Percentiles rank a stretch among this genome's conserved stretches.
These are phyloP conservation scores for Phragmites australis DNA, from an alignment of 176 grass and related monocot species.

Conservation along the genomic window DNA sequence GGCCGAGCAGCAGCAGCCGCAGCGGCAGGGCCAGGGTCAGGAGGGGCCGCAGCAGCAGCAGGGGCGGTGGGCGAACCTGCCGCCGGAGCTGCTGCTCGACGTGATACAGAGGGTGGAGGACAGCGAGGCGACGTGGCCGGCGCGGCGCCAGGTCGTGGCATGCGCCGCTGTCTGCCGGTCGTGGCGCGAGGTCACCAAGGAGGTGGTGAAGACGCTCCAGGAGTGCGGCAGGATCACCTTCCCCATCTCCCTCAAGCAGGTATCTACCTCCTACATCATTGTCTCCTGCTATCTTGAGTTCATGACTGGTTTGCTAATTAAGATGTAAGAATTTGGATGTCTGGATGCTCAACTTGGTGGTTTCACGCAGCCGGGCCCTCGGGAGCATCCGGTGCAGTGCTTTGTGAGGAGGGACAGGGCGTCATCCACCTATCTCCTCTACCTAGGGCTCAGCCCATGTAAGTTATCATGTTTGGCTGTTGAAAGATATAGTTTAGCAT, in stretches of 20 bases:
- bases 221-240: slow-evolving; percentile 92
- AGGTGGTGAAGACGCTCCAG: slow-evolving; percentile 85
- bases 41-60: slow-evolving; percentile 55
- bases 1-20: slow-evolving; percentile 47
- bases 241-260: slow-evolving; percentile 98
- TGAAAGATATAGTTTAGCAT: not conserved
- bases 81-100: slow-evolving; percentile 88
- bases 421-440: slow-evolving; percentile 84
- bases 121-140: slow-evolving; percentile 82
- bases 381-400: slow-evolving; percentile 82
- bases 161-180: slow-evolving; percentile 90
- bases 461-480: slow-evolving; percentile 31
- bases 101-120: slow-evolving; percentile 90
- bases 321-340: slow-evolving; percentile 2
- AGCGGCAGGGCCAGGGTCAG: slow-evolving; percentile 46
- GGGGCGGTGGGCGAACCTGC: slow-evolving; percentile 90
- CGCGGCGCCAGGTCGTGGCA: slow-evolving; percentile 73
- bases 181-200: slow-evolving; percentile 86
- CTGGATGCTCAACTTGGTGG: slow-evolving; percentile 33
- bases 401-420: slow-evolving; percentile 87
- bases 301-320: not conserved
- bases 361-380: slow-evolving; percentile 70
- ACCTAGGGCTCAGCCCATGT: slow-evolving; percentile 94
- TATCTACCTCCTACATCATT: slow-evolving; percentile 13
- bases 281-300: slow-evolving; percentile 3